Conservation (phyloP, 2,329 filamentous ascomycete species). For the Akanthomyces uredinophilus region DNA sequence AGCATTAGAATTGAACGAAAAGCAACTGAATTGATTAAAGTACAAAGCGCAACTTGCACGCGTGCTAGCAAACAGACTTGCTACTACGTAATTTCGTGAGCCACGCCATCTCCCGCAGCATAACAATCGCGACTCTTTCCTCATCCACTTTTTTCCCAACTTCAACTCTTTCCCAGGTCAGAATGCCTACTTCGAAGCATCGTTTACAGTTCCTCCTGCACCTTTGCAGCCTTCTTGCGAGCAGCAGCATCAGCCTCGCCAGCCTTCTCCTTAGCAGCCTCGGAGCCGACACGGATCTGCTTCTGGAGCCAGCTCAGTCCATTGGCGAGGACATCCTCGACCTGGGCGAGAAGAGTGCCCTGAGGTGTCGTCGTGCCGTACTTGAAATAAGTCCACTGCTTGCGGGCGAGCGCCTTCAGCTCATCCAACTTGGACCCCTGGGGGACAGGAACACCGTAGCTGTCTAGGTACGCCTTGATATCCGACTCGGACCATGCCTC, state of each 20-base stretch:
- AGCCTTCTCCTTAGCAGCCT: conserved; percentile 45
- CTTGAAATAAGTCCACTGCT: conserved; percentile 70
- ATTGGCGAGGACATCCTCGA: conserved; percentile 44
- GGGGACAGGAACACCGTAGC: conserved; percentile 64
- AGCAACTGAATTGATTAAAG: conserved; percentile 5
- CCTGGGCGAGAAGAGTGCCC: conserved; percentile 60
- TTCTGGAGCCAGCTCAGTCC: conserved; percentile 47
- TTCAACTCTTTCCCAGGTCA: neutral
- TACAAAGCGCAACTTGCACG: neutral
- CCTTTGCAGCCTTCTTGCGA: conserved; percentile 28
- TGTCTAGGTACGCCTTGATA: conserved; percentile 74
- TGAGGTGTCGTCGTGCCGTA: conserved; percentile 66
- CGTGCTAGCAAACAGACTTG: neutral
- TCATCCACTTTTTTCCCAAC: neutral
- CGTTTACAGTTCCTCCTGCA: conserved; percentile 45
- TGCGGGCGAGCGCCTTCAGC: conserved; percentile 64
- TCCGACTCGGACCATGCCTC: conserved; percentile 70
- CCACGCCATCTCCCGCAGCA: neutral
- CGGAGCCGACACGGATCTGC: conserved; percentile 44
- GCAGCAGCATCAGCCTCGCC: conserved; percentile 28
- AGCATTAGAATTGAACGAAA: neutral
- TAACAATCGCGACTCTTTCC: neutral
- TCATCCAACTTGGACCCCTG: conserved; percentile 66
- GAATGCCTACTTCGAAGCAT: neutral
- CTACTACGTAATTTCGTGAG: conserved; percentile 10